Evolutionary conservation across 2,329 filamentous ascomycete genomes (phyloP).

Genomic region (Trichophyton verrucosum): DNA sequence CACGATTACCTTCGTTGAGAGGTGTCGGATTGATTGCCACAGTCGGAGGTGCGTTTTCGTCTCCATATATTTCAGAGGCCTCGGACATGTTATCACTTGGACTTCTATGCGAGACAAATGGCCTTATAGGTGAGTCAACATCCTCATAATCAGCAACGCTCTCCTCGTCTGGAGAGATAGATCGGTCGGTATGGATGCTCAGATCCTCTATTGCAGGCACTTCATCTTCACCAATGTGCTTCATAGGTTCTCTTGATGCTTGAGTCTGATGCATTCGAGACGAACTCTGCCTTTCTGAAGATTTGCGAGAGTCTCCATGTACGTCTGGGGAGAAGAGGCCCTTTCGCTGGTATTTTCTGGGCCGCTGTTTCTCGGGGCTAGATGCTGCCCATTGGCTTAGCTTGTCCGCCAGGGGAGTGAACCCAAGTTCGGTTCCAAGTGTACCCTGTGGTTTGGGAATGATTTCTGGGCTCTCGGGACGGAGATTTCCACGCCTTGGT

Average conservation of each 20-base stretch:
- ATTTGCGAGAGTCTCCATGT: background rate
- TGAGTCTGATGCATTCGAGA: background rate
- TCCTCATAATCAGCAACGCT: background rate
- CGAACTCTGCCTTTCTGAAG: background rate
- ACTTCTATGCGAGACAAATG: background rate
- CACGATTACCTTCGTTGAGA: constrained; percentile 19
- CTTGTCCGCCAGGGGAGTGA: constrained; percentile 52
- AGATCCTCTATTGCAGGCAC: constrained; percentile 2
- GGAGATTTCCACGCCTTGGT: background rate
- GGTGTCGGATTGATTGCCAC: constrained; percentile 13
- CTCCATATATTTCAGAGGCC: constrained; percentile 27
- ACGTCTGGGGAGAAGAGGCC: constrained; percentile 24
- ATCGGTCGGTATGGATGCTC: background rate
- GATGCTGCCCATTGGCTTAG: constrained; percentile 51
- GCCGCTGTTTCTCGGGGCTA: constrained; percentile 38
- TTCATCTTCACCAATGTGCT: background rate
- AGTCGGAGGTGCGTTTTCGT: constrained; percentile 44
- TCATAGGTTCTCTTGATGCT: background rate
- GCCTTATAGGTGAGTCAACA: background rate
- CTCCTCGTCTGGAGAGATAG: background rate
- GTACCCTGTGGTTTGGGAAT: background rate
- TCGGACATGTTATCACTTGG: background rate
- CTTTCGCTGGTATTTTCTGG: constrained; percentile 18
- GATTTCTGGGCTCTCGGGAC: background rate
- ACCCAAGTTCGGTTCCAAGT: constrained; percentile 34